phyloP scores from a whole-genome alignment of 176 grass and related monocot species.

The Elaeis guineensis region DNA sequence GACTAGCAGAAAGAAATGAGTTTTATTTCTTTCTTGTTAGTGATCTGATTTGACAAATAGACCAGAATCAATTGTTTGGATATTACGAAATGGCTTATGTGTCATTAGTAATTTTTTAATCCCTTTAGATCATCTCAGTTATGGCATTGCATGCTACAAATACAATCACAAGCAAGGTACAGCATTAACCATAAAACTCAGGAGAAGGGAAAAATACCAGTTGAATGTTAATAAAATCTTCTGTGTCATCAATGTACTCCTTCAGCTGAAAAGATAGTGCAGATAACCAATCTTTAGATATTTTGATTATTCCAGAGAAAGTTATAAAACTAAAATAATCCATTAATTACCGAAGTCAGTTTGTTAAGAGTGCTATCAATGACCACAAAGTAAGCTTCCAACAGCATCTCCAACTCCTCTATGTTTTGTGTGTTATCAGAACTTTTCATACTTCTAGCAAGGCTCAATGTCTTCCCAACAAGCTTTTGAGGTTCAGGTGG shows the following conservation, averaged over 20 bases:
- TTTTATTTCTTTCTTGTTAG: too few relatives aligned
- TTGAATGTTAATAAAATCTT: conserved; percentile 93
- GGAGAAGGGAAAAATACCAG: conserved; percentile 42
- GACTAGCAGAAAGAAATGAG: too few relatives aligned
- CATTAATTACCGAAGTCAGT: conserved; percentile 57
- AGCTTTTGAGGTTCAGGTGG: conserved; percentile 34
- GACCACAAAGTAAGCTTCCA: conserved; percentile 68
- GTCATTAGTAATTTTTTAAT: too few relatives aligned
- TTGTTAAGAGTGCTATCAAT: conserved; percentile 80
- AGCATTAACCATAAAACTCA: too few relatives aligned
- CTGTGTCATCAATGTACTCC: conserved; percentile 97
- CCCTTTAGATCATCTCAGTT: too few relatives aligned
- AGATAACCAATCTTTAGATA: conserved; percentile 1
- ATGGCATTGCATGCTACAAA: too few relatives aligned
- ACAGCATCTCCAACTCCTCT: conserved; percentile 81
- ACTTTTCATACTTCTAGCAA: conserved; percentile 62
- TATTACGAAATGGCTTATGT: too few relatives aligned
- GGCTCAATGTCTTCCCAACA: conserved; percentile 61
- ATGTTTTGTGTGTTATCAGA: conserved; percentile 46
- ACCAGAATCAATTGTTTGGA: too few relatives aligned
- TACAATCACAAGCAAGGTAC: too few relatives aligned
- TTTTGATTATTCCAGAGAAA: conserved; percentile 2
- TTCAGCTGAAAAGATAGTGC: conserved; percentile 57
- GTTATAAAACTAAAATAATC: background rate
- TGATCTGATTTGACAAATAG: too few relatives aligned